Percentiles rank a stretch among this genome's conserved stretches.
phyloP scores from a whole-genome alignment of 1,284 basidiomycete genomes.

The Dichomitus squalens region DNA sequence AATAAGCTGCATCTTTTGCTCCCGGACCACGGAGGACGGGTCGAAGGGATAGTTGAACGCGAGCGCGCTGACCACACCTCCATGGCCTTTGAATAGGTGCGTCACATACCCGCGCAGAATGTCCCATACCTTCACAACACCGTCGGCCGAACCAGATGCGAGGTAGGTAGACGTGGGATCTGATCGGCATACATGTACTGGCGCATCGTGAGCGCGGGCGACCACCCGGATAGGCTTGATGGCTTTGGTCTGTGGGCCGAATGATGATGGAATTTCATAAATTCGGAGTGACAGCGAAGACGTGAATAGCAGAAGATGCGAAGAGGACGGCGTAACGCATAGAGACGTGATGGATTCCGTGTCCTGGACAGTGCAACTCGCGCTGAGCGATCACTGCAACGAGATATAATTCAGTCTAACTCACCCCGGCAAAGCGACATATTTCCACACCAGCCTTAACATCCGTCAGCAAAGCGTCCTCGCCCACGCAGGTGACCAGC shows the following conservation, averaged over 20 bases:
- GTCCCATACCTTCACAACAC: conserved; percentile 97
- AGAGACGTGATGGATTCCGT: conserved; percentile 65
- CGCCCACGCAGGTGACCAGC: conserved; percentile 86
- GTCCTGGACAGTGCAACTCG: conserved; percentile 46
- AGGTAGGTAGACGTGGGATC: conserved; percentile 91
- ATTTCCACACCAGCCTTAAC: conserved; percentile 74
- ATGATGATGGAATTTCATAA: conserved; percentile 58
- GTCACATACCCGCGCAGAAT: conserved; percentile 87
- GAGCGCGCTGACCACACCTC: conserved; percentile 91
- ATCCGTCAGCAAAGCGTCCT: conserved; percentile 86
- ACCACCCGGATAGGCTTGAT: conserved; percentile 74
- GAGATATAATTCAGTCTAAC: conserved; percentile 34
- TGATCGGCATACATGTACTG: conserved; percentile 84
- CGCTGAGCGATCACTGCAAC: not conserved
- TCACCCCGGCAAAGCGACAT: conserved; percentile 80
- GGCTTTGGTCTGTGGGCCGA: conserved; percentile 46
- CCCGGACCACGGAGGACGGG: conserved; percentile 47
- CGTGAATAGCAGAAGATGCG: conserved; percentile 69
- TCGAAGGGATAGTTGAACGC: conserved; percentile 77
- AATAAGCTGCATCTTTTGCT: conserved; percentile 75
- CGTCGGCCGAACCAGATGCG: conserved; percentile 95
- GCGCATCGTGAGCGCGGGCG: conserved; percentile 87
- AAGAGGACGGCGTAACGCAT: conserved; percentile 66
- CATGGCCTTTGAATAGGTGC: conserved; percentile 95
- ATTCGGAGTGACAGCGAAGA: conserved; percentile 69